These are phyloP conservation scores for Boechera retrofracta DNA, from an alignment of 345 rosid species.

Conservation along the genomic window DNA sequence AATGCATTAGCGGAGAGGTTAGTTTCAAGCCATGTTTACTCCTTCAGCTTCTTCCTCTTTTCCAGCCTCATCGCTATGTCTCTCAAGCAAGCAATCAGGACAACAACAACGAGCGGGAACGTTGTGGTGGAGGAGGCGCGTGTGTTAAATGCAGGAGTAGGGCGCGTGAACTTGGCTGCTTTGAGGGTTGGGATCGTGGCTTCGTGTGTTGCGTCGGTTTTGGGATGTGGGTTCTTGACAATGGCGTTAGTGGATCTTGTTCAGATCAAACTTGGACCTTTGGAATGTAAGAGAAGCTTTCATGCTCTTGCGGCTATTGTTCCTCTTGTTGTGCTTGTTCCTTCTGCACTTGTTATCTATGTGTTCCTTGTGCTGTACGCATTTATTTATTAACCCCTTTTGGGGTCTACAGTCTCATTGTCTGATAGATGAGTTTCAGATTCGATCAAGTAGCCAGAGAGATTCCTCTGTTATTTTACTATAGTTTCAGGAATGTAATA, in stretches of 20 bases:
- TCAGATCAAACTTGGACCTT: conserved; percentile 76
- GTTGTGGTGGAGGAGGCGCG: conserved; percentile 23
- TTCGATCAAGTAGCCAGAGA: conserved; percentile 1
- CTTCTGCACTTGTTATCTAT: conserved; percentile 62
- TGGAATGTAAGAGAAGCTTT: conserved; percentile 60
- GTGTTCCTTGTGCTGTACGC: conserved; percentile 66
- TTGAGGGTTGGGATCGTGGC: conserved; percentile 62
- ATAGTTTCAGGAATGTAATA: not conserved
- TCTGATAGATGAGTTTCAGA: conserved; percentile 12
- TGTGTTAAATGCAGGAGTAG: conserved; percentile 39
- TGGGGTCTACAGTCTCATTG: not conserved
- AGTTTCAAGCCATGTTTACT: conserved; percentile 74
- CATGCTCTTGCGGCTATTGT: conserved; percentile 63
- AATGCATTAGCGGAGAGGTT: conserved; percentile 53
- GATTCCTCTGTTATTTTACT: not conserved
- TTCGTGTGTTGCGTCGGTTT: conserved; percentile 70
- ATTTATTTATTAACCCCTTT: conserved; percentile 48
- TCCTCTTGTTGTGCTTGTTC: conserved; percentile 76
- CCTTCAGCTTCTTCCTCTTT: conserved; percentile 81
- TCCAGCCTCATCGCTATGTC: conserved; percentile 84
- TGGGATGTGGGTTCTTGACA: conserved; percentile 79
- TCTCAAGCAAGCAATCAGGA: conserved; percentile 64
- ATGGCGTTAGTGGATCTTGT: conserved; percentile 76
- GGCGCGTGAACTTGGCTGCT: conserved; percentile 55
- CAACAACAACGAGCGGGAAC: conserved; percentile 22